Percentiles rank a stretch among this genome's conserved stretches.
These are phyloP conservation scores for Lyophyllum atratum DNA, from an alignment of 768 basidiomycete genomes.

Conservation along the genomic window DNA sequence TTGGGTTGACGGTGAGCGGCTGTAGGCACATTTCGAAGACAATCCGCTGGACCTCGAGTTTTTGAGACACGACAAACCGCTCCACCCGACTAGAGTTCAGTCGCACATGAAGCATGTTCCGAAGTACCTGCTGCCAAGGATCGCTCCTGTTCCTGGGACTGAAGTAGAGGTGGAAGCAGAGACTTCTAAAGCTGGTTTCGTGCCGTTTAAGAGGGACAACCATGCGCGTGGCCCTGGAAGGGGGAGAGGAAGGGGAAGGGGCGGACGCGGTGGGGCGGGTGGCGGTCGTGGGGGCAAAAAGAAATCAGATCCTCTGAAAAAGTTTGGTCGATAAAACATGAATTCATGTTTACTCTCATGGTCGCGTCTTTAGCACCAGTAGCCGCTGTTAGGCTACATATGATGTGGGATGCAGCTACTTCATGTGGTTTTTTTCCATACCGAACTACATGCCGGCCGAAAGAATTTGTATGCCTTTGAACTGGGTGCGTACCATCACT, in stretches of 20 bases:
- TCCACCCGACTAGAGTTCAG: constrained; percentile 88
- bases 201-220: constrained; percentile 70
- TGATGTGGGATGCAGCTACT: too few species aligned
- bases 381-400: too few species aligned
- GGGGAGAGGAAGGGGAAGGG: constrained; percentile 55
- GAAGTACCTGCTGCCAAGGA: constrained; percentile 85
- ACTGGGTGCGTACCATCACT: too few species aligned
- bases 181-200: constrained; percentile 50
- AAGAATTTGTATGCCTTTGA: too few species aligned
- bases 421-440: too few species aligned
- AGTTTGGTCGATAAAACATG: constrained; percentile 50
- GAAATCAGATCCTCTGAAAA: constrained; percentile 82
- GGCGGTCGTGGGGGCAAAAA: constrained; percentile 62
- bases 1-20: constrained; percentile 3
- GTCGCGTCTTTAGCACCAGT: background rate
- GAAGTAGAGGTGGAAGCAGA: constrained; percentile 24
- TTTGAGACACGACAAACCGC: constrained; percentile 90
- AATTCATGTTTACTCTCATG: background rate
- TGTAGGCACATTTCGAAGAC: constrained; percentile 95
- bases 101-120: constrained; percentile 97
- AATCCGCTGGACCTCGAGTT: constrained; percentile 93
- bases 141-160: constrained; percentile 57
- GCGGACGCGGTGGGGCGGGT: constrained; percentile 52
- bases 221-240: constrained; percentile 51
- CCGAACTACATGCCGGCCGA: too few species aligned